phyloP scores from a whole-genome alignment of 768 basidiomycete species.

The Hericium coralloides region DNA sequence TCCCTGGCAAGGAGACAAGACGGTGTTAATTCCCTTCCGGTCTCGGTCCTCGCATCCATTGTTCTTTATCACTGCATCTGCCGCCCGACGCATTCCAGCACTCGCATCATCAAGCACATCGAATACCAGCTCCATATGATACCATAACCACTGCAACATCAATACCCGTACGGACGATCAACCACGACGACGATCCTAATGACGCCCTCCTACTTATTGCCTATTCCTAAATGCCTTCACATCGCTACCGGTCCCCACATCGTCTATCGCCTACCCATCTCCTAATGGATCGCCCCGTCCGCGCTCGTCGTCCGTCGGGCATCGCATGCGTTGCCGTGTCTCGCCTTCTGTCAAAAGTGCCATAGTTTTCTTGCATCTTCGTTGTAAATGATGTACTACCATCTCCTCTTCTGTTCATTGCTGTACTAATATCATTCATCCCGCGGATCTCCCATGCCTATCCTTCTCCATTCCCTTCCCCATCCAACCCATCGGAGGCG shows the following conservation, averaged over 20 bases:
- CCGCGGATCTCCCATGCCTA: not conserved
- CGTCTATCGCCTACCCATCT: not conserved
- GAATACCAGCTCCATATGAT: not conserved
- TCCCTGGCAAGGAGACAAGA: constrained; percentile 36
- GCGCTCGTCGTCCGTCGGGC: not conserved
- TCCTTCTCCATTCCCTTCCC: too few species aligned
- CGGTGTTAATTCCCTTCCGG: not conserved
- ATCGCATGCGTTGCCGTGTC: not conserved
- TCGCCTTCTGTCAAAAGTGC: not conserved
- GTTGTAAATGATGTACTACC: not conserved
- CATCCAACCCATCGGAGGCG: too few species aligned
- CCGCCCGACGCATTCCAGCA: not conserved
- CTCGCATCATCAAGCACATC: not conserved
- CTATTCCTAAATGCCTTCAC: not conserved
- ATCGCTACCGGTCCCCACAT: not conserved
- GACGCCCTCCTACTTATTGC: not conserved
- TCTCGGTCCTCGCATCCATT: not conserved
- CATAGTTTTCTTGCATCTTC: not conserved
- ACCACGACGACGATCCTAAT: not conserved
- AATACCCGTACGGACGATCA: not conserved
- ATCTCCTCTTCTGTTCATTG: not conserved
- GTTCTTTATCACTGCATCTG: not conserved
- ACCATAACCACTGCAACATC: not conserved
- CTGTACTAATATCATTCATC: not conserved
- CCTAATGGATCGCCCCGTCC: not conserved